A percentile compares a stretch with the other conserved stretches of the same genome.
These are phyloP conservation scores for Metschnikowia borealis DNA, from an alignment of 805 yeast species.

Conservation along the genomic window DNA sequence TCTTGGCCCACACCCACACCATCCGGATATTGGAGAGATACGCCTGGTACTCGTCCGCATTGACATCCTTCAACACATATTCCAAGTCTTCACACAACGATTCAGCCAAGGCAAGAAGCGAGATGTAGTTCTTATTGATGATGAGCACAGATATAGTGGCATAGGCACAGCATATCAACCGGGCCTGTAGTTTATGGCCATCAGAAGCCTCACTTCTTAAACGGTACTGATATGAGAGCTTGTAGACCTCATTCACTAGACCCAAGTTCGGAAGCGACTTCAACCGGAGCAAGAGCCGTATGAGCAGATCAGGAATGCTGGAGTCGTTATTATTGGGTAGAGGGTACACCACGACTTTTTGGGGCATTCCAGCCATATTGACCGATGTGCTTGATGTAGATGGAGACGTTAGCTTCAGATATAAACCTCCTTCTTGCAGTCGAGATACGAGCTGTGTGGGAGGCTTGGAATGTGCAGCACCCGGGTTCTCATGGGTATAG, in stretches of 20 bases:
- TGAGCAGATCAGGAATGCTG: constrained; percentile 23
- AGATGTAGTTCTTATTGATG: constrained; percentile 27
- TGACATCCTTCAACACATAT: neutral
- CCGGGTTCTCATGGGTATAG: constrained; percentile 28
- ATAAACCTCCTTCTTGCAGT: neutral
- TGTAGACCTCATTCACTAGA: constrained; percentile 43
- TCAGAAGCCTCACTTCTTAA: constrained; percentile 11
- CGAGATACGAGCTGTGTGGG: neutral
- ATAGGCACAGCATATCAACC: constrained; percentile 30
- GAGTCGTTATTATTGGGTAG: constrained; percentile 35
- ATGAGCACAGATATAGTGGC: constrained; percentile 28
- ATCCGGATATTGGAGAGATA: constrained; percentile 23
- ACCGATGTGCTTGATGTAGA: neutral
- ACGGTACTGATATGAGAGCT: constrained; percentile 37
- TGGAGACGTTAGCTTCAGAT: neutral
- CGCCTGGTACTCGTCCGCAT: neutral
- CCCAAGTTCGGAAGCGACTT: constrained; percentile 40
- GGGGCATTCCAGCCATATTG: neutral
- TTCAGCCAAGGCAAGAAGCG: constrained; percentile 25
- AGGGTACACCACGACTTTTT: constrained; percentile 23
- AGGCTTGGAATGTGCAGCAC: neutral
- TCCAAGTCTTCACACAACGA: constrained; percentile 16
- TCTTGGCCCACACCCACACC: constrained; percentile 16
- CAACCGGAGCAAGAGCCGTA: constrained; percentile 35
- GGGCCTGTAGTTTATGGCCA: constrained; percentile 17